These are phyloP conservation scores for Plasmodium coatneyi DNA, from an alignment of 169 alveolate species.

Conservation along the genomic window DNA sequence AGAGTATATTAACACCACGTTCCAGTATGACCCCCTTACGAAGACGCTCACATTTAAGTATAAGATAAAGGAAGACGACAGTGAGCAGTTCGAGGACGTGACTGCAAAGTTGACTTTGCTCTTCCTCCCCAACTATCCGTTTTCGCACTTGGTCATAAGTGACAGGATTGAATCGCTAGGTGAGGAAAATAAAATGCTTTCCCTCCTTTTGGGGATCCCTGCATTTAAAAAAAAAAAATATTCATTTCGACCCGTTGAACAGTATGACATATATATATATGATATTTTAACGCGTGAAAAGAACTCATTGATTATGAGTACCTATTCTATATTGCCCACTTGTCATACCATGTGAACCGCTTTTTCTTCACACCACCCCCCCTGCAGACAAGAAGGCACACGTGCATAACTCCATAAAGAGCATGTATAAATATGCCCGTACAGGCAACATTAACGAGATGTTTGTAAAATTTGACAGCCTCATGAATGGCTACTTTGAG, in stretches of 20 bases:
- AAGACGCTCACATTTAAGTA: conserved; percentile 41
- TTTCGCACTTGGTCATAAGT: conserved; percentile 39
- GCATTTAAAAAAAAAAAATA: too few relatives aligned
- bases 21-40: conserved; percentile 16
- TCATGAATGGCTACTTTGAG: conserved; percentile 58
- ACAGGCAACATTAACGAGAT: conserved; percentile 63
- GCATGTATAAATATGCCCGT: conserved; percentile 66
- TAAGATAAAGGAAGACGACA: conserved; percentile 50
- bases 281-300: too few relatives aligned
- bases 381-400: conserved; percentile 25
- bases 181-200: background rate
- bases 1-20: conserved; percentile 11
- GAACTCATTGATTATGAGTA: too few relatives aligned
- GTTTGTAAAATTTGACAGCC: conserved; percentile 41
- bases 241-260: background rate
- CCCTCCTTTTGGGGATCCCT: background rate
- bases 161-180: conserved; percentile 57
- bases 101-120: conserved; percentile 44
- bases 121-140: conserved; percentile 56
- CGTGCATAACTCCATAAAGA: conserved; percentile 57
- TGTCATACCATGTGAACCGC: background rate
- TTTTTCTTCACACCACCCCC: background rate
- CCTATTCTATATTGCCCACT: background rate
- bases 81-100: conserved; percentile 34
- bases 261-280: background rate